Percentiles rank a stretch among this genome's conserved stretches.
phyloP scores from a whole-genome alignment of 306 rosid genomes.

The Geum urbanum region DNA sequence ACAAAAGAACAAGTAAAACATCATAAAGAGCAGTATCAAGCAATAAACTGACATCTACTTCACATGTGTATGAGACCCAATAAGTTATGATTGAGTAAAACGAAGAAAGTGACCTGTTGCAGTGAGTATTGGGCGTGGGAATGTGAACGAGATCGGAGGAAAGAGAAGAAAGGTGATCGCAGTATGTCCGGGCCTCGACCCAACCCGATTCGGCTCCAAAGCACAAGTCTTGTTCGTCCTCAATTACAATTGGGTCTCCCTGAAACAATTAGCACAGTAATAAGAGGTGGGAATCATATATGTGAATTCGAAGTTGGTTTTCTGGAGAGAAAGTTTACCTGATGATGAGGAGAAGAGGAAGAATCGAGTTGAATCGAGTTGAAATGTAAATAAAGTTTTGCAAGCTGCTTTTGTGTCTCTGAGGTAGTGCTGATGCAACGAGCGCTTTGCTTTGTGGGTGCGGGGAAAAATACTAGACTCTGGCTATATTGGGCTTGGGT shows the following conservation, averaged over 20 bases:
- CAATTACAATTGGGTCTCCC: conserved; percentile 35
- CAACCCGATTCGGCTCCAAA: conserved; percentile 67
- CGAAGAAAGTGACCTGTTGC: conserved; percentile 39
- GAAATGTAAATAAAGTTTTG: not conserved
- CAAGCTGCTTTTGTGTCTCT: not conserved
- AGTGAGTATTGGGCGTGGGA: conserved; percentile 55
- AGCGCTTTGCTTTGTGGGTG: no score
- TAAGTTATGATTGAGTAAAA: no score
- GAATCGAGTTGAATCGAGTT: conserved; percentile 1
- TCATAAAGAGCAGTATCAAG: no score
- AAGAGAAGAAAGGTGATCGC: conserved; percentile 58
- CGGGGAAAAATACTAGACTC: no score
- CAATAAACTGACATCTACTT: no score
- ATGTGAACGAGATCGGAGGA: conserved; percentile 59
- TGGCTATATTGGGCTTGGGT: no score
- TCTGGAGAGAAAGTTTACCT: not conserved
- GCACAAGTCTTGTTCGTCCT: conserved; percentile 37
- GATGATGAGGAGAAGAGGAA: conserved; percentile 27
- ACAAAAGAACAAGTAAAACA: no score
- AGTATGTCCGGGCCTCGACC: conserved; percentile 63
- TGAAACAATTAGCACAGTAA: conserved; percentile 2
- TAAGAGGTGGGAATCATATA: not conserved
- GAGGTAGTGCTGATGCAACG: no score
- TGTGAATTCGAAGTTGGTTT: not conserved
- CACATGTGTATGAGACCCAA: no score